Evolutionary conservation across 2,329 filamentous ascomycete species (phyloP), one percentile per base, ranked within the genome.

Genomic region (Fusarium metavorans): DNA sequence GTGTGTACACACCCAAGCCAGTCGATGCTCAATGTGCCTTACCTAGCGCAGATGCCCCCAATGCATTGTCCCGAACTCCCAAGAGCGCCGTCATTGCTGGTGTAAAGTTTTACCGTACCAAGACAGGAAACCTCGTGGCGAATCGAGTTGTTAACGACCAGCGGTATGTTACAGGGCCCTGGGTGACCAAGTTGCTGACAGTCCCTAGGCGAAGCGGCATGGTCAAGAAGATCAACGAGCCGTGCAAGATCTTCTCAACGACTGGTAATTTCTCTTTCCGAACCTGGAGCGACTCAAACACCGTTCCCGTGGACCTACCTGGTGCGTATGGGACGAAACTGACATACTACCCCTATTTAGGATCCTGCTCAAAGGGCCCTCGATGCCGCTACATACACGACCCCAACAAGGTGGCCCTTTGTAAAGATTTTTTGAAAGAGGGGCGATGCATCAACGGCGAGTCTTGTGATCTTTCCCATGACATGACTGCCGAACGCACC

Each of bases 391-490:
- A 93, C 81, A 86, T 92, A 59, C 97, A 99, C 87, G 94, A 99
- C 80, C 90, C 93, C 48, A 87, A 91, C 81, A 97, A 94, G 85
- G 94, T 97, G 79, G 94, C 96, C 66, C 92, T 97, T 66, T 99
- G 97, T 91, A 97, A 94, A 84, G 92, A 94, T 64, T 95, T 93
- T 81, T 88, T 98, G 64, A 92, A 92, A 80, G 95, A 93, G 81
- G 93, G 94, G 80, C 88, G 89, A 79, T 99, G 97, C 85, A 85
- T 87, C 77, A 90, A 90, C 82, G 95, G 95, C 84, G 90, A 92
- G 80, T 88, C 88, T 79, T 99, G 97, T 88, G 94, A 97, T 84
- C 89, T 98, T 70, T 98, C 95, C 73, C 97, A 98, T 88, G 92
- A 97, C 57, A 87, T 94, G 73, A 94, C 90, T 65, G 90, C 95